Base-by-base conservation (phyloP, 2,329 filamentous ascomycete species). In the Fusarium sp. region DNA sequence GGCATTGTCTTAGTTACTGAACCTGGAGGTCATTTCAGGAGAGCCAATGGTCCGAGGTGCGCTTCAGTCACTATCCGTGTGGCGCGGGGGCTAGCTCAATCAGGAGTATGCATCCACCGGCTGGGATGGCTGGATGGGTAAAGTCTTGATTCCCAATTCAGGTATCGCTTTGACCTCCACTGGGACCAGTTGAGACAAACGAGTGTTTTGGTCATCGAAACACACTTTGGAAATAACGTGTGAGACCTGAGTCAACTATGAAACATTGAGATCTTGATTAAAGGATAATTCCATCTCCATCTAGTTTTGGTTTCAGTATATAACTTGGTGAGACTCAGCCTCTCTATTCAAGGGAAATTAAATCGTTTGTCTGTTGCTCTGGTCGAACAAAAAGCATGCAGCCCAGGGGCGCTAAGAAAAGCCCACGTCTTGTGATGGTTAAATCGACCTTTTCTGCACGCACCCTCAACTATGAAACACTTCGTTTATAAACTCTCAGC, bases 71-170 rank as follows among this genome's bases (percentile, higher is more conserved):
- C 55, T 70, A 59, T 58, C 62, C 57, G 68, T 22, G 68, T 75
- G 65, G 74, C 73, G 76, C 52, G 36, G 34, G 45, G 52, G 57
- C 71, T 75, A 66, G 24, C 76, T 75, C n/a, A 30, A 67, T 72
- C 50, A 42, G 73, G 66, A 63, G 44, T 47, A 54, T 62, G 22
- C 59, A 50, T 24, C 57, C 63, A 44, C 52, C 47, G 34, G n/a
- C 38, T 54, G 39, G n/a, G 44, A 72, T 66, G 51, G 54, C 55
- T 30, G 26, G 41, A 72, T 68, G 47, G 61, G 58, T 30, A 57
- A 55, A 55, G 61, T 45, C 36, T 59, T 57, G 48, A 51, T 66
- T 54, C 48, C 64, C 30, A 39, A 56, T 52, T 47, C 56, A 50
- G 62, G 58, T 32, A 14, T 28, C 30, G 62, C 45, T 45, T 45